These are phyloP conservation scores for Umbilicus rupestris DNA, from an alignment of 164 flowering plant genomes.

Conservation along the genomic window DNA sequence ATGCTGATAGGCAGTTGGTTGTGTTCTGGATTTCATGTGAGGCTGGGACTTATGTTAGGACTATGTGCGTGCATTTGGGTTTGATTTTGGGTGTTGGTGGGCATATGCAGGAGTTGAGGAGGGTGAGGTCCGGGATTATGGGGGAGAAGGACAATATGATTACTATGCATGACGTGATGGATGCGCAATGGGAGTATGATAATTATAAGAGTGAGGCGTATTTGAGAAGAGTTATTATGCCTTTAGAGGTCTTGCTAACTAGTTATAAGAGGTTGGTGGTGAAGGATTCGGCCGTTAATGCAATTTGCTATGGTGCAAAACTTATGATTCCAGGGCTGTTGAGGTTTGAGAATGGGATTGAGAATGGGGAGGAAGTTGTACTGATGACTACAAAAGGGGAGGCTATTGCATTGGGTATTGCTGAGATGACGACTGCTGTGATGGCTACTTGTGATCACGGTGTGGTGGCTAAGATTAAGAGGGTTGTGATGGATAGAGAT, in stretches of 20 bases:
- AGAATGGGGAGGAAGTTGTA: constrained; percentile 63
- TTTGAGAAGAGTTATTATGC: constrained; percentile 63
- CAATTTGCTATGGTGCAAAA: constrained; percentile 78
- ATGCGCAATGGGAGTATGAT: constrained; percentile 68
- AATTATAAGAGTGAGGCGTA: constrained; percentile 56
- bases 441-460: constrained; percentile 87
- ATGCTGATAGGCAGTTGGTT: constrained; percentile 54
- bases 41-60: constrained; percentile 77
- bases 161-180: constrained; percentile 74
- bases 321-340: constrained; percentile 73
- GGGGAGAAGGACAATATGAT: constrained; percentile 85
- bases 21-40: constrained; percentile 81
- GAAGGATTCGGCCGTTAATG: constrained; percentile 82
- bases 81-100: constrained; percentile 63
- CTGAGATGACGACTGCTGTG: constrained; percentile 79
- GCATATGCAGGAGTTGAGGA: constrained; percentile 76
- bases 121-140: constrained; percentile 66
- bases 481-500: constrained; percentile 84
- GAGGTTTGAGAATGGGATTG: constrained; percentile 74
- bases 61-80: constrained; percentile 74
- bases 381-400: constrained; percentile 79
- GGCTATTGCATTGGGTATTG: constrained; percentile 70
- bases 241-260: constrained; percentile 55
- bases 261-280: constrained; percentile 76
- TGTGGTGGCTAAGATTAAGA: constrained; percentile 69